Evolutionary conservation across 73 alveolate species (phyloP).

Genomic region (Paramecium biaurelia): DNA sequence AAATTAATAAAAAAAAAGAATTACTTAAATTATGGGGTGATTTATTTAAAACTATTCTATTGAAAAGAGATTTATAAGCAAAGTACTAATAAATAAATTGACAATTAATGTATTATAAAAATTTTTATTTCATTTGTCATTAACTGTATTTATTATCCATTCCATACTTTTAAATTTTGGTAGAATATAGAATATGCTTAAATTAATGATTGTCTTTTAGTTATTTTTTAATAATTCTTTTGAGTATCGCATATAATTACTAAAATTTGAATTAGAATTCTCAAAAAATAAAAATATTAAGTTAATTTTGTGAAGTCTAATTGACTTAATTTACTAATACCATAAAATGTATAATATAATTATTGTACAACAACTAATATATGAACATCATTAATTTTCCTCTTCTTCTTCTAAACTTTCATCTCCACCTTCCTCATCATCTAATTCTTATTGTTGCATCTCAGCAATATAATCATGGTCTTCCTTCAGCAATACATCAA

Average conservation of each 20-base stretch:
- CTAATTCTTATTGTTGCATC: slow-evolving; percentile 20
- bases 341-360: not conserved
- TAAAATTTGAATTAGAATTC: no score
- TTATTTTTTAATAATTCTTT: no score
- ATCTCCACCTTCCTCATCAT: slow-evolving; percentile 33
- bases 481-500: slow-evolving; percentile 3
- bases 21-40: not conserved
- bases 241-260: no score
- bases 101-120: not conserved
- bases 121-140: not conserved
- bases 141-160: not conserved
- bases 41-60: slow-evolving; percentile 6
- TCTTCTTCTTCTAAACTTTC: slow-evolving; percentile 3
- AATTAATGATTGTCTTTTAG: no score
- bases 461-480: slow-evolving; percentile 37
- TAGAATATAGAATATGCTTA: no score
- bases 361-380: not conserved
- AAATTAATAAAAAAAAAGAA: not conserved
- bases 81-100: not conserved
- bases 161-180: no score
- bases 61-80: not conserved
- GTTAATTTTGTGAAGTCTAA: not conserved
- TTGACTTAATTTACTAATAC: not conserved
- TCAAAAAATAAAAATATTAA: no score
- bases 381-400: not conserved